Conservation (phyloP, 1,139 yeast genomes). For the Yamadazyma kanchanaburiensis region DNA sequence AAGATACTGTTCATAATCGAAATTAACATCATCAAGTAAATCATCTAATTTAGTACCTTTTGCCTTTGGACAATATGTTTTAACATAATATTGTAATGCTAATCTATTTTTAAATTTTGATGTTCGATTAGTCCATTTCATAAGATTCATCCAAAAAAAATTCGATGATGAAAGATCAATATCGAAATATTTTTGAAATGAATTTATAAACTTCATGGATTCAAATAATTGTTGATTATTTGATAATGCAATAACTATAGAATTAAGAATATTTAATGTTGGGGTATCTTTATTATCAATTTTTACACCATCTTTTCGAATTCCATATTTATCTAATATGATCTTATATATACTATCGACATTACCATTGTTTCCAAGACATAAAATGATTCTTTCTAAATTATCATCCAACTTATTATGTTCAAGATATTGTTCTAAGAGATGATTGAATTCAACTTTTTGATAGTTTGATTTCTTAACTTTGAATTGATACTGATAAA, state of each 20-base stretch:
- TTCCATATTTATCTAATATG: constrained; percentile 32
- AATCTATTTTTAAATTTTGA: constrained; percentile 25
- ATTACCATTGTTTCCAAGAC: constrained; percentile 31
- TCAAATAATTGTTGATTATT: constrained; percentile 28
- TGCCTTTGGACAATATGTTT: constrained; percentile 8
- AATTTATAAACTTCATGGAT: constrained; percentile 33
- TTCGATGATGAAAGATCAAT: constrained; percentile 18
- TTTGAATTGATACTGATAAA: constrained; percentile 12
- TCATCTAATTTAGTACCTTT: constrained; percentile 17
- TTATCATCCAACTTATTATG: constrained; percentile 8
- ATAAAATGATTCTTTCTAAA: constrained; percentile 24
- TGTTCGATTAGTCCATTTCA: constrained; percentile 34
- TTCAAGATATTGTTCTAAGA: constrained; percentile 8
- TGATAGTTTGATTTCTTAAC: constrained; percentile 1
- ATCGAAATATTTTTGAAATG: constrained; percentile 30
- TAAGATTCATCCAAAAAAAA: constrained; percentile 34
- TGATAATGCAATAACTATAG: constrained; percentile 30
- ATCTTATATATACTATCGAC: constrained; percentile 22
- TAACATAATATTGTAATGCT: constrained; percentile 26
- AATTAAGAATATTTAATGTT: constrained; percentile 19
- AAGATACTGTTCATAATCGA: constrained; percentile 39
- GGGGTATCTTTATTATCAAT: constrained; percentile 18
- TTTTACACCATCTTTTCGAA: constrained; percentile 20
- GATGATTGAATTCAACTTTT: constrained; percentile 2
- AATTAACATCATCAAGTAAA: constrained; percentile 31